These are phyloP conservation scores for Boletus rubropictus DNA, from an alignment of 768 basidiomycete species.

Conservation along the genomic window DNA sequence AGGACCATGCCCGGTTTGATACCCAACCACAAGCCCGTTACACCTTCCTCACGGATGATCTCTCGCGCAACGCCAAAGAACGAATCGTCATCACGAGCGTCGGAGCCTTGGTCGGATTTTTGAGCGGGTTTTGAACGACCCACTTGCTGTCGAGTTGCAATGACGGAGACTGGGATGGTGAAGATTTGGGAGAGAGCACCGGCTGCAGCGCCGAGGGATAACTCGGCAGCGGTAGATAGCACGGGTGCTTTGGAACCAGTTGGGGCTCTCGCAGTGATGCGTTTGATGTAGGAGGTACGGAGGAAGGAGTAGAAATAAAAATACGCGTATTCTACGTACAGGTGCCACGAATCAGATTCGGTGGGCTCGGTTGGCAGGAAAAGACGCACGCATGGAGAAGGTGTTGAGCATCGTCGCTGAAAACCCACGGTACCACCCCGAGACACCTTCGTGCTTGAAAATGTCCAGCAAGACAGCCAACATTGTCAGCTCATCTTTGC, in stretches of 20 bases:
- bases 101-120: not conserved
- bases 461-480: conserved; percentile 62
- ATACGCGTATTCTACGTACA: conserved; percentile 86
- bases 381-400: conserved; percentile 79
- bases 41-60: conserved; percentile 85
- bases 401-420: conserved; percentile 97
- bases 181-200: conserved; percentile 96
- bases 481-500: conserved; percentile 49
- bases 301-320: conserved; percentile 99
- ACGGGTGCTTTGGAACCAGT: conserved; percentile 54
- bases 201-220: conserved; percentile 84
- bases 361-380: not conserved
- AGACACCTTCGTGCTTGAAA: conserved; percentile 72
- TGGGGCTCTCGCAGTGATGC: conserved; percentile 54
- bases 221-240: conserved; percentile 72
- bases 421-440: conserved; percentile 87
- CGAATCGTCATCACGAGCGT: conserved; percentile 39
- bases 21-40: conserved; percentile 88
- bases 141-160: conserved; percentile 95
- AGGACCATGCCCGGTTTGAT: conserved; percentile 90
- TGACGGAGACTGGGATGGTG: conserved; percentile 96
- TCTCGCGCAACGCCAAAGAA: conserved; percentile 77
- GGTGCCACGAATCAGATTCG: not conserved
- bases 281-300: conserved; percentile 73
- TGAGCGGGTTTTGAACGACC: conserved; percentile 37